Base-by-base conservation (phyloP, 2,329 filamentous ascomycete genomes). In the Ceratocystis destructans region DNA sequence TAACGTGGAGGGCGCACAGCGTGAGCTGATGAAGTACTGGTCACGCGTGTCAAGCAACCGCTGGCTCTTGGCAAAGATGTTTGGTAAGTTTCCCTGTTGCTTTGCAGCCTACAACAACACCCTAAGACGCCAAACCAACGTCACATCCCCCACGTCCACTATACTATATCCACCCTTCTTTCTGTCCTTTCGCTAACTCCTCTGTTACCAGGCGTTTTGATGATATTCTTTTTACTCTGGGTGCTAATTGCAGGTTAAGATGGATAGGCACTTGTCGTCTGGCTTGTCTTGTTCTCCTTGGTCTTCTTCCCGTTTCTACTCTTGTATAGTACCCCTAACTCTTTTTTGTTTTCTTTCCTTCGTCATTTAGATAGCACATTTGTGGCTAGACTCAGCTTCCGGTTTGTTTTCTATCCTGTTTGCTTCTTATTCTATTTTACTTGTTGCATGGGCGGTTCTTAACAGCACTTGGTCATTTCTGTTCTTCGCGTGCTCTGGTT, bases 1-100 rank as follows among this genome's bases (percentile, higher is more conserved):
- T 73, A 99, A 99, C 72, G 93, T 99, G n/a, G 85, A 96, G 73
- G 94, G 94, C 20, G 94, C 94, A 5, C 94, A 99, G 74, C 83
- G 92, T 69, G 93, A 99, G 76, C 75, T 99, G 73, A 84, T 99
- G 77, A 96, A 96, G 76, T 99, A 97, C 77, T 99, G 94, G 93
- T 88, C 85, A 33, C 83, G 92, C 50, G 92, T 97, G 33, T 94
- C 90, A 66, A 90, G 92, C 69, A 99, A 99, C 78, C 83, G 94
- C 70, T 97, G 93, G 94, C 78, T 99, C 70, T 87, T 97, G 71
- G 91, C 91, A 55, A 89, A 88, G 74, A 86, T 86, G 83, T 78
- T 78, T 75, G 76, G 67, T 68, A 63, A 64, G 67, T 68, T 46
- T 3, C 37, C 37, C 12, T 41, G 37, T 4, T 41, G 10, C 37